phyloP scores from a whole-genome alignment of 2,329 filamentous ascomycete genomes.

The Pseudogymnoascus sp. region DNA sequence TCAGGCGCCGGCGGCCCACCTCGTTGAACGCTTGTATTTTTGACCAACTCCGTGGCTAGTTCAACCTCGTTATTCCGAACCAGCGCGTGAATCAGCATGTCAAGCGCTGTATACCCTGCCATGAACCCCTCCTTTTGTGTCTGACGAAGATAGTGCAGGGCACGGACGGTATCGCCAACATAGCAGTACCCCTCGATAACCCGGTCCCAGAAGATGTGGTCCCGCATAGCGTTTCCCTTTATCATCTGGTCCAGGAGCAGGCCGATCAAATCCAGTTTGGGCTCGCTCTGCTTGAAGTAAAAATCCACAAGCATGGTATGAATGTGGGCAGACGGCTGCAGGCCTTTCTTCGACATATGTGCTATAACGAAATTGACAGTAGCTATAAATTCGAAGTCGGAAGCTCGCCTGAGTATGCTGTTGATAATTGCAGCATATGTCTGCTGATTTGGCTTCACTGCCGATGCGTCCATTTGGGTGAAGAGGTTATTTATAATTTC shows the following conservation, averaged over 20 bases:
- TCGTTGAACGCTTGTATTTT: conserved; percentile 20
- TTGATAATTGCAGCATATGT: conserved; percentile 65
- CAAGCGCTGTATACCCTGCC: conserved; percentile 22
- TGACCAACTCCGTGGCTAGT: conserved; percentile 24
- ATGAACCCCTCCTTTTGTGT: conserved; percentile 26
- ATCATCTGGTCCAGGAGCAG: conserved; percentile 45
- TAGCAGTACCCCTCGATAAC: conserved; percentile 58
- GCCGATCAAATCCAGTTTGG: conserved; percentile 52
- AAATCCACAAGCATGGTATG: conserved; percentile 66
- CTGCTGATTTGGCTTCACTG: conserved; percentile 50
- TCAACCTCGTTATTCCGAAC: conserved; percentile 24
- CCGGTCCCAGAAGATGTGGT: conserved; percentile 60
- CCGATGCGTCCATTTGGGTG: conserved; percentile 45
- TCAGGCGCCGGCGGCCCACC: conserved; percentile 17
- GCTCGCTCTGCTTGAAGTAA: conserved; percentile 51
- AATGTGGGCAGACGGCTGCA: conserved; percentile 53
- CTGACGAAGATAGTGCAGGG: conserved; percentile 41
- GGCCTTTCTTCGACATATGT: conserved; percentile 47
- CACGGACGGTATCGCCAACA: conserved; percentile 40
- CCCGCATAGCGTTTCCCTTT: conserved; percentile 28
- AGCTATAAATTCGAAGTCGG: conserved; percentile 30
- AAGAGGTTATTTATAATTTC: conserved; percentile 46
- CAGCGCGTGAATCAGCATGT: conserved; percentile 22
- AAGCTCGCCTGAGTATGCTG: conserved; percentile 40
- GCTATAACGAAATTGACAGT: conserved; percentile 53